Conservation (phyloP, 495 filamentous ascomycete genomes). For the Penicillium canescens region DNA sequence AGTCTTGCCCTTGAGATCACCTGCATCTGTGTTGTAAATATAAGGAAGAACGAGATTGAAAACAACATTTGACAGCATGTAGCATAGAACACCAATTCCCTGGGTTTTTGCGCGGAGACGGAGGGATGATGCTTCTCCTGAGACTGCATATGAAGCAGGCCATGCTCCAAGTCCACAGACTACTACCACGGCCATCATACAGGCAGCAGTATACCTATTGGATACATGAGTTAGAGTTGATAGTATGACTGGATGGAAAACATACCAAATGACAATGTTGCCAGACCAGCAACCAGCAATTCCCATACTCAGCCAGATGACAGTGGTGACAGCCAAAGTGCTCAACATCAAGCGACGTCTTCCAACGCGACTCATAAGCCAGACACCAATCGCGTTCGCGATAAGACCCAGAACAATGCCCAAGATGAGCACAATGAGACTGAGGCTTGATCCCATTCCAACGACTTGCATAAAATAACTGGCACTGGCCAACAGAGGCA, state of each 20-base stretch:
- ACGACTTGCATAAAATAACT: slow-evolving; percentile 39
- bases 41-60: slow-evolving; percentile 23
- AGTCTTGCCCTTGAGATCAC: slow-evolving; percentile 21
- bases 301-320: slow-evolving; percentile 33
- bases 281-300: slow-evolving; percentile 31
- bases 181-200: slow-evolving; percentile 22
- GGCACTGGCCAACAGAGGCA: slow-evolving; percentile 27
- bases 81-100: slow-evolving; percentile 16
- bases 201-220: slow-evolving; percentile 30
- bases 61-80: slow-evolving; percentile 18
- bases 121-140: slow-evolving; percentile 21
- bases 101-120: slow-evolving; percentile 29
- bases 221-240: background rate
- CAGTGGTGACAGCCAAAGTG: slow-evolving; percentile 17
- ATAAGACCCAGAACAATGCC: slow-evolving; percentile 29
- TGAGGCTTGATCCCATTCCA: slow-evolving; percentile 28
- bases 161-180: slow-evolving; percentile 28
- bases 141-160: slow-evolving; percentile 27
- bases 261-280: slow-evolving; percentile 27
- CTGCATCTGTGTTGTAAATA: slow-evolving; percentile 26
- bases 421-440: slow-evolving; percentile 29
- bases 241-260: background rate
- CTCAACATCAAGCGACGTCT: slow-evolving; percentile 21
- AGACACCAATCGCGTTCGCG: slow-evolving; percentile 27
- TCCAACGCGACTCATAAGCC: slow-evolving; percentile 26